Base-by-base conservation (phyloP, 1,284 basidiomycete species). In the Agroathelia rolfsii region DNA sequence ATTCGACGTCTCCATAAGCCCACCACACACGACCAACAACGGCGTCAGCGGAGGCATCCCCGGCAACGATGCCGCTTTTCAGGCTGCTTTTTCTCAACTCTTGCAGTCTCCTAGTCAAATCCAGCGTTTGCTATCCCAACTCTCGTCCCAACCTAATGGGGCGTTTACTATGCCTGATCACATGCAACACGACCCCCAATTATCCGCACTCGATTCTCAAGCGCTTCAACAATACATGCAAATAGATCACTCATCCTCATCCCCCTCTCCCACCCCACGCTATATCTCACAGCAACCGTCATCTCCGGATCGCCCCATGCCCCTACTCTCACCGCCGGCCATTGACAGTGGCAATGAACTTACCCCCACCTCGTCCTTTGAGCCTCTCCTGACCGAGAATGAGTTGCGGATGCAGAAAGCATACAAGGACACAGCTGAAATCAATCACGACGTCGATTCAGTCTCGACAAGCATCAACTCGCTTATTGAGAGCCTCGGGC, bases 381-480 rank as follows among this genome's bases (percentile, higher is more conserved):
- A 64, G 35, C 48, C 45, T 12, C 44, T 57, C n/a, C 46, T 61
- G n/a, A 53, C 59, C 20, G 55, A 60, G 10, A 43, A 57, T 21
- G 44, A 56, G 0, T 50, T 51, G 3, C 52, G 57, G 28, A 49
- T 79, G 10, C 62, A 76, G 27, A 70, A 70, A 41, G 60, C 69
- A 2, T 83, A 81, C 59, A 66, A 65, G 28, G 66, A 68, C 30
- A 64, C 83, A 0, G 50, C 69, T 16, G 78, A 76, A 37, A 79
- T 89, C 29, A 72, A 77, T 34, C 64, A 65, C 28, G 81, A 87
- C 37, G 80, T 89, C 17, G 75, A 81, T 40, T 67, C 72, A 26
- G 58, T 90, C 34, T 76, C 84, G 44, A 64, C 62, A 22, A 77
- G 72, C 41, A 79, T 92, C 41, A 73, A 86, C 39, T 70, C 71